Evolutionary conservation across 331 rosid genomes (phyloP).

Genomic region (Stylosanthes scabra): DNA sequence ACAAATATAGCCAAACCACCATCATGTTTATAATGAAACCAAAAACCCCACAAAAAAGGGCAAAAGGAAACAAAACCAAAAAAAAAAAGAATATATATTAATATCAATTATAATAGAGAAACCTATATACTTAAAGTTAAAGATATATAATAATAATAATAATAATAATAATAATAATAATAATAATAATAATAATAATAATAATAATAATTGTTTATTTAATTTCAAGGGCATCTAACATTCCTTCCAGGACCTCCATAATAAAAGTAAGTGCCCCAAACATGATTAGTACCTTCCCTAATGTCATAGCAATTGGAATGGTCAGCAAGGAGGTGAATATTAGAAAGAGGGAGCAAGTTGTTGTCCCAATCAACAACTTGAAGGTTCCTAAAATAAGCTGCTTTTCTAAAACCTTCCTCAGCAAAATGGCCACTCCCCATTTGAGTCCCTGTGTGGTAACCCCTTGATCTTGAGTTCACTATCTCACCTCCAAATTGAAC

Average conservation of each 20-base stretch:
- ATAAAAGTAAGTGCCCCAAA: conserved; percentile 96
- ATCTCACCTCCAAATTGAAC: conserved; percentile 97
- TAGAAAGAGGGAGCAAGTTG: conserved; percentile 80
- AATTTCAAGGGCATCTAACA: conserved; percentile 84
- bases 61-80: neutral
- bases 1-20: conserved; percentile 45
- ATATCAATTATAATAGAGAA: conserved; percentile 17
- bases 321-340: conserved; percentile 81
- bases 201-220: neutral
- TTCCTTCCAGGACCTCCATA: conserved; percentile 99
- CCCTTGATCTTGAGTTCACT: conserved; percentile 78
- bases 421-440: conserved; percentile 99
- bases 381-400: conserved; percentile 92
- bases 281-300: conserved; percentile 70
- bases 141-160: no score
- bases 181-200: no score
- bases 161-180: no score
- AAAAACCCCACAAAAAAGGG: conserved; percentile 37
- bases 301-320: conserved; percentile 89
- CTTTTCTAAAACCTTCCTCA: conserved; percentile 89
- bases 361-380: conserved; percentile 98
- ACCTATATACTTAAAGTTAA: neutral
- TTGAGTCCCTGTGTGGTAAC: conserved; percentile 87
- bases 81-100: conserved; percentile 4
- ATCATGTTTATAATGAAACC: conserved; percentile 40